These are phyloP conservation scores for Eudorina sp. DNA, from an alignment of 139 green algal genomes.

Conservation along the genomic window DNA sequence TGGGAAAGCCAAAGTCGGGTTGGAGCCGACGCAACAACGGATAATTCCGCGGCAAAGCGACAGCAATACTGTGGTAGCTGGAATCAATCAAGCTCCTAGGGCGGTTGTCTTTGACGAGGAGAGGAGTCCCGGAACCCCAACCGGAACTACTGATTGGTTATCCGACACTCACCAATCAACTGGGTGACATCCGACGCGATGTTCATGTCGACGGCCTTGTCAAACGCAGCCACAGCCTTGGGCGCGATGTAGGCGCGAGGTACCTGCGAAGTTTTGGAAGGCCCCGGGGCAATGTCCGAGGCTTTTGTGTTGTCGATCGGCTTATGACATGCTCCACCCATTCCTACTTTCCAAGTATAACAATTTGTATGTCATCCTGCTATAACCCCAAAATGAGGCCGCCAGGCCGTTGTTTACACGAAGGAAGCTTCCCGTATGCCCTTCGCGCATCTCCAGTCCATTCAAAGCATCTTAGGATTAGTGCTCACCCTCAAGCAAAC, in stretches of 20 bases:
- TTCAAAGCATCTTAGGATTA: background rate
- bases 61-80: too few species aligned
- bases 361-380: background rate
- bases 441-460: background rate
- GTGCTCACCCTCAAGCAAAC: background rate
- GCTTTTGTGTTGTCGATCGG: background rate
- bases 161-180: constrained; percentile 57
- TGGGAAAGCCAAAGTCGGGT: background rate
- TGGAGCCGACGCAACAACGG: too few species aligned
- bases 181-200: constrained; percentile 66
- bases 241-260: background rate
- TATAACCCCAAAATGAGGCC: background rate
- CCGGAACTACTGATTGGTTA: too few species aligned
- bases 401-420: background rate
- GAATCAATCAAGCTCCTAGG: too few species aligned
- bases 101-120: too few species aligned
- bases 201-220: constrained; percentile 54
- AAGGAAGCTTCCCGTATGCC: background rate
- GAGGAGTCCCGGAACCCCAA: too few species aligned
- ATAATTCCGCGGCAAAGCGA: too few species aligned
- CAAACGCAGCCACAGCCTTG: constrained; percentile 7
- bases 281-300: background rate
- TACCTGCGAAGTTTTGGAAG: background rate
- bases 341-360: background rate
- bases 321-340: constrained; percentile 1